These are phyloP conservation scores for Solanum rostratum DNA, from an alignment of 257 asterid genomes.

Conservation along the genomic window DNA sequence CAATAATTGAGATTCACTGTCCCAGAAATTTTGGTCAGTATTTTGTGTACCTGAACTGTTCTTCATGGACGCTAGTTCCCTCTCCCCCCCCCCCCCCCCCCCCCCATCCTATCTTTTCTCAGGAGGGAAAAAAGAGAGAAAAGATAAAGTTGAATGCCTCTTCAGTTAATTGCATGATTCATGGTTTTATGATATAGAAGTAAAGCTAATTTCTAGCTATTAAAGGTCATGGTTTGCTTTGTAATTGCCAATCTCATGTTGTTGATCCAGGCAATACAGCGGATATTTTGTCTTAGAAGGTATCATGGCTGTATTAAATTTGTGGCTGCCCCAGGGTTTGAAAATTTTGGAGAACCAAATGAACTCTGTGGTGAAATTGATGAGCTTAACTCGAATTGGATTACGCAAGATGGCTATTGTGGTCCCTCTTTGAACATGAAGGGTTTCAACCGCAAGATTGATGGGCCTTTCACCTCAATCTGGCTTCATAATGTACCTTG, in stretches of 20 bases:
- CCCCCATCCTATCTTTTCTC: not conserved
- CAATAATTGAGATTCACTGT: not conserved
- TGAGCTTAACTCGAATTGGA: constrained; percentile 22
- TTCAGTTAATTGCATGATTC: not conserved
- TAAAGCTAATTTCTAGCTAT: not conserved
- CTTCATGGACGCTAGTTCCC: not conserved
- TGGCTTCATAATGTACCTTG: constrained; percentile 99
- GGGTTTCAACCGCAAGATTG: constrained; percentile 50
- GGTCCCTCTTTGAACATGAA: constrained; percentile 56
- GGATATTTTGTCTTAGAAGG: constrained; percentile 49
- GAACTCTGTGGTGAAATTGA: constrained; percentile 22
- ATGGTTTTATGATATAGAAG: not conserved
- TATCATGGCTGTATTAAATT: constrained; percentile 46
- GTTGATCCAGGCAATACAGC: constrained; percentile 47
- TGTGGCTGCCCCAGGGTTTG: constrained; percentile 43
- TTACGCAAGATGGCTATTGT: constrained; percentile 31
- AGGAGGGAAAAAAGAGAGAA: not conserved
- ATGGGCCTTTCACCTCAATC: constrained; percentile 83
- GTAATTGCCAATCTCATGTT: not conserved
- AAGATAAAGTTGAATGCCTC: not conserved
- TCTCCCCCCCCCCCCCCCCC: not conserved
- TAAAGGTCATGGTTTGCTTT: not conserved
- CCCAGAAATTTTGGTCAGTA: not conserved
- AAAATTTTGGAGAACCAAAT: constrained; percentile 44
- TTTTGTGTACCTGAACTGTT: not conserved